These are phyloP conservation scores for Theobroma cacao DNA, from an alignment of 345 rosid genomes.

Conservation along the genomic window DNA sequence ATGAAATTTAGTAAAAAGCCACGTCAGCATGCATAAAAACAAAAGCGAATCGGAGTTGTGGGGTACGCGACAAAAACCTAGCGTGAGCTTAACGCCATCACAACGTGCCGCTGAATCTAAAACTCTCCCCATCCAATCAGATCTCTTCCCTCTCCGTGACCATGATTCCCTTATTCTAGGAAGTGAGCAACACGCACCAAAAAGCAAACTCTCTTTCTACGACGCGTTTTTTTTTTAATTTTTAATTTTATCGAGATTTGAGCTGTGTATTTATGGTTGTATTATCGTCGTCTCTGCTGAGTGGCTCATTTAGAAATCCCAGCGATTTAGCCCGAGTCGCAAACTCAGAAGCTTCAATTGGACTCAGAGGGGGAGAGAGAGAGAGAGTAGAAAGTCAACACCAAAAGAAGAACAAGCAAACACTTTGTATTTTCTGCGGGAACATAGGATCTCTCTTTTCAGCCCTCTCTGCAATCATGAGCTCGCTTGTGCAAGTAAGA, in stretches of 20 bases:
- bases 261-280: too few relatives aligned
- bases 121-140: not conserved
- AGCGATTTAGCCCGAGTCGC: not conserved
- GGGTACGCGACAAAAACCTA: not conserved
- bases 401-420: not conserved
- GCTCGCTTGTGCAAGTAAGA: slow-evolving; percentile 58
- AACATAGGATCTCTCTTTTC: not conserved
- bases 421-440: not conserved
- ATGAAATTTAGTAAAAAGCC: too few relatives aligned
- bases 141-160: not conserved
- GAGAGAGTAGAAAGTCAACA: not conserved
- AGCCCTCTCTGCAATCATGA: slow-evolving; percentile 36
- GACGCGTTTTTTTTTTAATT: not conserved
- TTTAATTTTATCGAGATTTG: not conserved
- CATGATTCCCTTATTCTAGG: not conserved
- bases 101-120: not conserved
- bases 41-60: not conserved
- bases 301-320: not conserved
- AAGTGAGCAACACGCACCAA: not conserved
- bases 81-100: not conserved
- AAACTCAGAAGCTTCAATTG: not conserved
- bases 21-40: not conserved
- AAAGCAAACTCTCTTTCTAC: not conserved
- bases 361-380: not conserved
- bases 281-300: not conserved